Evolutionary conservation across 805 yeast genomes (phyloP).

Genomic region (Spencermartinsiella europaea): DNA sequence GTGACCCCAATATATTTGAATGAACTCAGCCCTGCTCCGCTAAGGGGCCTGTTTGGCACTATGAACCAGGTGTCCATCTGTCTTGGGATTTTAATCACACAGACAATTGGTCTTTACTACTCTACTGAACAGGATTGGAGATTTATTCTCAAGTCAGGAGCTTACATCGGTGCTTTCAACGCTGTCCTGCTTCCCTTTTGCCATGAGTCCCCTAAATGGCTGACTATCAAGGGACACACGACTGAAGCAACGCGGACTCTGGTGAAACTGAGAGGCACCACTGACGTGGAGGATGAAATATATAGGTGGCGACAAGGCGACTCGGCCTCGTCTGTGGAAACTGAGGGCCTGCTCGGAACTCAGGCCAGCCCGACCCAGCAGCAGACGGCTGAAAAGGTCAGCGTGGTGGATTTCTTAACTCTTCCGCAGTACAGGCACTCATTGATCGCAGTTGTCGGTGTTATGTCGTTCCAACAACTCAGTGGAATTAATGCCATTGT

Average conservation of each 20-base stretch:
- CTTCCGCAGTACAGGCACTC: conserved; percentile 52
- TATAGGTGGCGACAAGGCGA: conserved; percentile 20
- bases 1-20: conserved; percentile 76
- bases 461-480: conserved; percentile 82
- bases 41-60: conserved; percentile 77
- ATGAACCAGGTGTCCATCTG: conserved; percentile 87
- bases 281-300: conserved; percentile 25
- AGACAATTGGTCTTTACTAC: conserved; percentile 63
- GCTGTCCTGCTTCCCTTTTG: conserved; percentile 37
- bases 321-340: conserved; percentile 1
- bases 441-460: conserved; percentile 58
- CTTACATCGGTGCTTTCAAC: conserved; percentile 47
- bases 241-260: conserved; percentile 40
- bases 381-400: conserved; percentile 3
- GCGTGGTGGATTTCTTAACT: conserved; percentile 41
- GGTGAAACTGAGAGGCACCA: conserved; percentile 32
- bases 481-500: conserved; percentile 91
- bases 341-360: conserved; percentile 4
- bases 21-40: conserved; percentile 66
- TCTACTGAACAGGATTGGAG: conserved; percentile 72
- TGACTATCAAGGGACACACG: conserved; percentile 44
- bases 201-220: conserved; percentile 85
- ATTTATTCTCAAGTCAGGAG: conserved; percentile 56
- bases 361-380: background rate
- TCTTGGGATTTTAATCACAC: conserved; percentile 78